phyloP scores from a whole-genome alignment of 2,329 filamentous ascomycete genomes.

The Aspergillus carbonarius region DNA sequence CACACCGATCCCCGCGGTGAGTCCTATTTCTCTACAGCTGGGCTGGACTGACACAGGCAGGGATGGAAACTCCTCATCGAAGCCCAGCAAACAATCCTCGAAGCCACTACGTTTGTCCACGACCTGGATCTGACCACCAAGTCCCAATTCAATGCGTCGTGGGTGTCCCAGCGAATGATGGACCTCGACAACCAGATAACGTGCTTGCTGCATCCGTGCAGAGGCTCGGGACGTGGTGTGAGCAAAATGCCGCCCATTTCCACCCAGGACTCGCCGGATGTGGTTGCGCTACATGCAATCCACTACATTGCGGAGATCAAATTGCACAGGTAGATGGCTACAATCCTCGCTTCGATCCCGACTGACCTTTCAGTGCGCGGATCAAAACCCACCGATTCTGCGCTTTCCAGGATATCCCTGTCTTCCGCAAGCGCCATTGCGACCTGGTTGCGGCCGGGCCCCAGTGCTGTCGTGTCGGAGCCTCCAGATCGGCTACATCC shows the following conservation, averaged over 20 bases:
- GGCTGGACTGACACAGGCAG: conserved; percentile 4
- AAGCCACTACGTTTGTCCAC: conserved; percentile 21
- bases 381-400: conserved; percentile 32
- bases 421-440: conserved; percentile 8
- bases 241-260: conserved; percentile 1
- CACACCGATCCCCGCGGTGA: conserved; percentile 20
- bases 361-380: conserved; percentile 22
- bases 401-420: conserved; percentile 29
- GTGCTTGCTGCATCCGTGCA: conserved; percentile 13
- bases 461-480: neutral
- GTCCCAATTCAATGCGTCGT: conserved; percentile 10
- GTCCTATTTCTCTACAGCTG: neutral
- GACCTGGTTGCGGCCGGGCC: neutral
- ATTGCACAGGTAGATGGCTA: conserved; percentile 18
- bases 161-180: conserved; percentile 20
- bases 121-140: conserved; percentile 20
- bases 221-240: neutral
- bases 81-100: conserved; percentile 26
- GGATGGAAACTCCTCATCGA: conserved; percentile 29
- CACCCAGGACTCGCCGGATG: conserved; percentile 18
- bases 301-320: conserved; percentile 29
- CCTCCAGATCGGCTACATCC: neutral
- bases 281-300: conserved; percentile 21
- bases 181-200: conserved; percentile 22
- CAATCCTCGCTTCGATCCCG: neutral